Evolutionary conservation across 768 basidiomycete species (phyloP).

Genomic region (Pleurotus sapidus): DNA sequence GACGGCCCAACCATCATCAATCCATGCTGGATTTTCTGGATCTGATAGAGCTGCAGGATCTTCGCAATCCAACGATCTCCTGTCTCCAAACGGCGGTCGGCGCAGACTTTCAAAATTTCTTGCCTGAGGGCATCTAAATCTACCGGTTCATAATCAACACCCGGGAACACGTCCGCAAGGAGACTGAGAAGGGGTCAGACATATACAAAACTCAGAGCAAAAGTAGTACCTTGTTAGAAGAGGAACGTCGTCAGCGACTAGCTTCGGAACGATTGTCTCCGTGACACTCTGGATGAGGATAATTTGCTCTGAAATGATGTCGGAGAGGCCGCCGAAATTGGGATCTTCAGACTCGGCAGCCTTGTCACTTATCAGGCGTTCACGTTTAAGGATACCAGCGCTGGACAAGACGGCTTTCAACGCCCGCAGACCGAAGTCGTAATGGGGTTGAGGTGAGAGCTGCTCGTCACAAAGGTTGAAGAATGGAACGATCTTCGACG

Average conservation of each 20-base stretch:
- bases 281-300: slow-evolving; percentile 98
- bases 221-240: slow-evolving; percentile 77
- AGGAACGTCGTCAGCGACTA: slow-evolving; percentile 96
- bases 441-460: slow-evolving; percentile 95
- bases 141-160: slow-evolving; percentile 86
- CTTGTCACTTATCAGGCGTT: slow-evolving; percentile 62
- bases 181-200: slow-evolving; percentile 46
- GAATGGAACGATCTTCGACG: slow-evolving; percentile 98
- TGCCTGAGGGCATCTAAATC: slow-evolving; percentile 83
- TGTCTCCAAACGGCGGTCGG: slow-evolving; percentile 78
- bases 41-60: slow-evolving; percentile 97
- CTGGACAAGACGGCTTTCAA: slow-evolving; percentile 95
- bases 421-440: slow-evolving; percentile 97
- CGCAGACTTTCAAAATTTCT: slow-evolving; percentile 84
- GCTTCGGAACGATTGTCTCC: slow-evolving; percentile 97
- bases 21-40: slow-evolving; percentile 99
- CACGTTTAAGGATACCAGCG: slow-evolving; percentile 96
- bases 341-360: slow-evolving; percentile 37
- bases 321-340: slow-evolving; percentile 54
- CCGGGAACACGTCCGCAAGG: slow-evolving; percentile 96
- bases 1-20: slow-evolving; percentile 99
- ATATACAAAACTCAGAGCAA: neutral
- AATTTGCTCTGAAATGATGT: slow-evolving; percentile 83
- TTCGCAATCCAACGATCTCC: slow-evolving; percentile 93
- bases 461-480: slow-evolving; percentile 99